Evolutionary conservation across 1,284 basidiomycete genomes (phyloP), one percentile per base, ranked within the genome.

Genomic region (Fistulinella cinereoalba): DNA sequence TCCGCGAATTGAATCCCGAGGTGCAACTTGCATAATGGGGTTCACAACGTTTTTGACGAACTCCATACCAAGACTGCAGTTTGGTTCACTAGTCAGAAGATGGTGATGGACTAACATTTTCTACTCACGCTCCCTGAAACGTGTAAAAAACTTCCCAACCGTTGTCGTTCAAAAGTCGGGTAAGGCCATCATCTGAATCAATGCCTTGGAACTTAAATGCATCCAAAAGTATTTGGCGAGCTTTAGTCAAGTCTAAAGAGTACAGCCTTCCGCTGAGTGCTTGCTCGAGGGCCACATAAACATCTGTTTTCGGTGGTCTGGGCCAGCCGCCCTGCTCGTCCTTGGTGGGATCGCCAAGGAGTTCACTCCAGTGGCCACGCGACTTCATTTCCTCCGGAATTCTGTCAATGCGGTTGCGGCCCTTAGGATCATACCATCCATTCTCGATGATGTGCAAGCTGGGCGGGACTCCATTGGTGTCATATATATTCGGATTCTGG

Each of bases 21-120:
- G 67, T 7, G 59, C 66, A 42, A 70, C 65, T 54, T 76, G 69
- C 33, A 55, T 62, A 24, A 69, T 57, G 4, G 74, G 71, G 22
- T 62, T 60, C 5, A 68, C 68, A 37, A 76, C 67, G 16, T 72
- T 68, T 56, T 77, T 76, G 29, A 71, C 65, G 46, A 58, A 71
- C 18, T 75, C 75, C 70, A 74, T 71, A 10, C 71, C 65, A 10
- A 66, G 59, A 22, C 74, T 77, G 50, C n/a, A 33, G 11, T 49
- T 25, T 6, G 10, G 16, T 31, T 15, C 7, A 27, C 29, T n/a
- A n/a, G 40, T 64, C 28, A 61, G n/a, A n/a, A 43, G 3, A 21
- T 37, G 34, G 25, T 12, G 36, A n/a, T 15, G 11, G 4, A 16
- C 8, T 16, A 2, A 15, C 23, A 24, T n/a, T 21, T 15, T 19